Base-by-base conservation (phyloP, 495 filamentous ascomycete species). In the Trichoderma gamsii region DNA sequence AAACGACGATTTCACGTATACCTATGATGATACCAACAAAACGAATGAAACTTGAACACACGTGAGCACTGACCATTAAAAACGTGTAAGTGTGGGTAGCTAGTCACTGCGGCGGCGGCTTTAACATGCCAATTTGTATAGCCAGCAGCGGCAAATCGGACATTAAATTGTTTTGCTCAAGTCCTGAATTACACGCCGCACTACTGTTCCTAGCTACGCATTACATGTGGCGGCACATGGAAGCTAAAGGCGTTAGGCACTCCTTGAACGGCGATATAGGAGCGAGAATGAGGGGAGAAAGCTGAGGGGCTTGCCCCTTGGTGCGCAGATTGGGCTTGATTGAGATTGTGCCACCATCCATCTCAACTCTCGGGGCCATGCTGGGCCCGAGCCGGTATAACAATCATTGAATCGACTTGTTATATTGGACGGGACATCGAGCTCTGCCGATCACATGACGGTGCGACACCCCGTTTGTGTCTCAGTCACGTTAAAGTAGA, bases 311-410 rank as follows among this genome's bases (percentile, higher is more conserved):
- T 4, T 0, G n/a, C 7, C 18, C 49, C 49, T 23, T 25, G n/a
- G 21, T n/a, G n/a, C 49, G 49, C 49, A 9, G 49, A 52, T 52
- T 52, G 49, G 49, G 49, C 49, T 52, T 18, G 43, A 46, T n/a
- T 23, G 18, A 52, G 49, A 23, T 52, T 52, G 49, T 52, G n/a
- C 18, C 49, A 52, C 49, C 49, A 52, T 52, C n/a, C 49, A 52
- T 52, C 49, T 52, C 49, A 52, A 52, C 49, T 52, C 49, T 9
- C 49, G 18, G 49, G 49, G 0, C 16, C n/a, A 52, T 23, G 49
- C 6, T 23, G 49, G 35, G 49, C 49, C 21, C n/a, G 49, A n/a
- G 18, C 49, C 49, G n/a, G 21, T n/a, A 21, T 23, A 18, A 52
- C 18, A 5, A 4, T 52, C 18, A 23, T 23, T 7, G 25, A 5